Evolutionary conservation across 345 rosid genomes (phyloP), one percentile per base, ranked within the genome.

Genomic region (Hibiscus mutabilis): DNA sequence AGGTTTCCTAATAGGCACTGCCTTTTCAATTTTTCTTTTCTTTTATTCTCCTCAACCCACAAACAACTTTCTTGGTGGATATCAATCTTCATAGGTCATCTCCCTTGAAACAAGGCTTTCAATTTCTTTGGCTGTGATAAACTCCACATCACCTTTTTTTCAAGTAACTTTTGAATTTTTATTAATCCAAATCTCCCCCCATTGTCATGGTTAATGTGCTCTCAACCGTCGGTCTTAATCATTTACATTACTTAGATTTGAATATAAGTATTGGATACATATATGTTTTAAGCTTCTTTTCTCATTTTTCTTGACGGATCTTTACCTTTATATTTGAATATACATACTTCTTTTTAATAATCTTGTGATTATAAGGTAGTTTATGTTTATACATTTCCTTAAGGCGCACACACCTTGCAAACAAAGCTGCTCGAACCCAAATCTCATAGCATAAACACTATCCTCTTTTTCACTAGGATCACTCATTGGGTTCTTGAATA

Each of bases 111-210:
- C 73, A 83, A 72, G 78, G 82, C 74, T 80, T 80, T 81, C 81
- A 80, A 78, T 79, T 78, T 80, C 85, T 27, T 68, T 77, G 84
- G 84, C 79, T 78, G 47, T 78, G 57, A 82, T 35, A 35, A 35
- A 35, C 40, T 78, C 87, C 76, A 75, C 84, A 68, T 82, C 89
- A 78, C 72, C 78, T 80, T 84, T 82, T 82, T 82, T 72, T 79
- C 57, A 27, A 49, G 55, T 21, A 31, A 69, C 59, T 75, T 81
- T 79, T 73, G 62, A 69, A 58, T 58, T 80, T 75, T 81, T 67
- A 68, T 76, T 80, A 74, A 74, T 22, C 22, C 31, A 21, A 3
- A 10, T 52, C 77, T 2, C 15, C 59, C 68, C 77, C 77, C 82
- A 74, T 79, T 78, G 68, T 69, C 78, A 81, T 73, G 53, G 33